These are phyloP conservation scores for Xylariomycetidae sp. DNA, from an alignment of 2,329 filamentous ascomycete genomes.

Conservation along the genomic window DNA sequence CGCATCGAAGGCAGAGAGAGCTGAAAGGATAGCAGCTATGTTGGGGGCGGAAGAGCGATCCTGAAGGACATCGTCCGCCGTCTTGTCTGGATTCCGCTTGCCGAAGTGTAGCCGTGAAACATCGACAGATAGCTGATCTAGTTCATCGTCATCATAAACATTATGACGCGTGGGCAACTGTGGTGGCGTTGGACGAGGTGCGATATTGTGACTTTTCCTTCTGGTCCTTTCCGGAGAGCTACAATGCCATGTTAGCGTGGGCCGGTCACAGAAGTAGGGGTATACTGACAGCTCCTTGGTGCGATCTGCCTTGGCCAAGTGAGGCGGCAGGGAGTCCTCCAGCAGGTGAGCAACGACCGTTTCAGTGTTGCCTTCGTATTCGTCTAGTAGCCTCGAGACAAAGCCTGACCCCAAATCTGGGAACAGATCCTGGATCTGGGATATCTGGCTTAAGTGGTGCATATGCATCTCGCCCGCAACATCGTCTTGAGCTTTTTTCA, in stretches of 20 bases:
- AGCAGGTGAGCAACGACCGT: constrained; percentile 76
- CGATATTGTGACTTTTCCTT: constrained; percentile 37
- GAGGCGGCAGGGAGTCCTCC: constrained; percentile 65
- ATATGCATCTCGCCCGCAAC: constrained; percentile 54
- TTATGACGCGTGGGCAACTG: constrained; percentile 58
- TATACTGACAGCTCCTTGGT: constrained; percentile 54
- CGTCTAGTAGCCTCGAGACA: constrained; percentile 69
- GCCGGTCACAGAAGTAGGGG: not conserved
- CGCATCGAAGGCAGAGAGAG: constrained; percentile 80
- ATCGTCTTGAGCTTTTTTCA: constrained; percentile 31
- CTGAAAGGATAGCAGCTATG: constrained; percentile 83
- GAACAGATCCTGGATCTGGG: constrained; percentile 90
- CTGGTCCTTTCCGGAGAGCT: constrained; percentile 23
- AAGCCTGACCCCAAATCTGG: constrained; percentile 81
- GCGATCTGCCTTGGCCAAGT: constrained; percentile 59
- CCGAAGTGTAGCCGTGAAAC: constrained; percentile 71
- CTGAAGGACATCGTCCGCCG: constrained; percentile 65
- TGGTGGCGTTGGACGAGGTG: constrained; percentile 54
- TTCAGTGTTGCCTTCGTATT: constrained; percentile 72
- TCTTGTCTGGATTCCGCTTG: constrained; percentile 56
- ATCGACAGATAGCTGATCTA: constrained; percentile 64
- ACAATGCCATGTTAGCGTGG: constrained; percentile 5
- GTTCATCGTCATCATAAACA: constrained; percentile 73
- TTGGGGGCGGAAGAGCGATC: constrained; percentile 60
- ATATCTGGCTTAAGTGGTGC: constrained; percentile 77